Evolutionary conservation across 495 filamentous ascomycete species (phyloP), one percentile per base, ranked within the genome.

Genomic region (Tetracladium setigerum): DNA sequence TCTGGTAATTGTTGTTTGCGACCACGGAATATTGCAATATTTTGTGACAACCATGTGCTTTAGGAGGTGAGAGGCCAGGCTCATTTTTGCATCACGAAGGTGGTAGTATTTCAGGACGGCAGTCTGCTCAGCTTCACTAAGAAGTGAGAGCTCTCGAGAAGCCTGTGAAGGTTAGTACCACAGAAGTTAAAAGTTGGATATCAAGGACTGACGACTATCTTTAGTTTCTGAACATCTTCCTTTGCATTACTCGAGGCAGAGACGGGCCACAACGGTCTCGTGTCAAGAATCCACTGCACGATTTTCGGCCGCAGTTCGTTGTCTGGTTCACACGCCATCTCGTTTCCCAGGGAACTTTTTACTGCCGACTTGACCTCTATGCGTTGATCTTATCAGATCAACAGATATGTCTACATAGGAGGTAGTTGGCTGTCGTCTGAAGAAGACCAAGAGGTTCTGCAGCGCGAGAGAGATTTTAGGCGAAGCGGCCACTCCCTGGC

Each of bases 1-100:
- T 39, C 81, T 73, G n/a, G 73, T 74, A 44, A 89, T 72, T 30
- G 54, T 57, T 15, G 83, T 76, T 1, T 74, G 58, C 45, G 68
- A 58, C 87, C 87, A 95, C n/a, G 82, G 72, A 16, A 86, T 64
- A 41, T 67, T 64, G 45, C 78, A 76, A 13, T 76, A 73, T 55
- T 74, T 70, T 55, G 78, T 69, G 49, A 94, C 76, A 55, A 80
- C 84, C 44, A 78, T 68, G 58, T 84, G 86, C 68, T 95, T 95
- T 24, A 95, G 68, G 2, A 95, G 75, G 44, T 81, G 74, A 13
- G 87, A 94, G 31, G 71, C 85, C 11, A 95, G 73, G 32, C 71
- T 67, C 71, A 86, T 80, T 57, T 77, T 79, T 17, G 81, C 82
- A 63, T 87, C 84, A 41, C 66, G 67, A 27, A 79, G 57, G 52